A percentile compares a stretch with the other conserved stretches of the same genome.
Conservation (phyloP, 805 yeast species). For the Teunomyces lycoperdinae region DNA sequence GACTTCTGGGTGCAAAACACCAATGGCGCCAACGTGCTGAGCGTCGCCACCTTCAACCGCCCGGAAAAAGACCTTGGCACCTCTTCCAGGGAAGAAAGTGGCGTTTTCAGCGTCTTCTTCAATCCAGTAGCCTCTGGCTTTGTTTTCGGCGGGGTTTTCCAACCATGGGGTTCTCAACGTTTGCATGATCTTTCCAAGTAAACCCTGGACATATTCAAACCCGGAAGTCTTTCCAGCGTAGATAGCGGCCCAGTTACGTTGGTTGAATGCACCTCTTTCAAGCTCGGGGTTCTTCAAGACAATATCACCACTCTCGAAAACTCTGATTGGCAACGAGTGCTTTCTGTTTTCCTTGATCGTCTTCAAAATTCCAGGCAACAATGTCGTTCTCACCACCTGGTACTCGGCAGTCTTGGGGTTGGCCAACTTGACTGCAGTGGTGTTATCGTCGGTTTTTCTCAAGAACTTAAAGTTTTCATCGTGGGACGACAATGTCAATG, state of each 20-base stretch:
- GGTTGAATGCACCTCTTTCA: slow-evolving; percentile 89
- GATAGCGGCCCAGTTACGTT: slow-evolving; percentile 92
- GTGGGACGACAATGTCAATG: slow-evolving; percentile 91
- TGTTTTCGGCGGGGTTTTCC: slow-evolving; percentile 48
- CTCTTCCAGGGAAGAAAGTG: slow-evolving; percentile 95
- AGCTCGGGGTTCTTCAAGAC: slow-evolving; percentile 75
- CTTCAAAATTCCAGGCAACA: slow-evolving; percentile 91
- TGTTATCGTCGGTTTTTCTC: slow-evolving; percentile 67
- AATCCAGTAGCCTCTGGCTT: slow-evolving; percentile 80
- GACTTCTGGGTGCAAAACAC: slow-evolving; percentile 95
- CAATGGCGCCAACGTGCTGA: slow-evolving; percentile 73
- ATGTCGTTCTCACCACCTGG: slow-evolving; percentile 94
- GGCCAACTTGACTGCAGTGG: slow-evolving; percentile 83
- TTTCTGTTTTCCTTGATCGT: slow-evolving; percentile 95
- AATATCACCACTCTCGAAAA: slow-evolving; percentile 93
- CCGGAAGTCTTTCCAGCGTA: slow-evolving; percentile 95
- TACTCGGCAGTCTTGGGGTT: slow-evolving; percentile 97
- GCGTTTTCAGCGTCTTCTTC: slow-evolving; percentile 64
- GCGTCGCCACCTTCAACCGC: slow-evolving; percentile 55
- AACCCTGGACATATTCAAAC: slow-evolving; percentile 91
- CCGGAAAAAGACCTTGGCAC: slow-evolving; percentile 83
- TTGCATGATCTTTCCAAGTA: slow-evolving; percentile 92
- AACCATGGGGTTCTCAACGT: slow-evolving; percentile 89
- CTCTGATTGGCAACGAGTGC: slow-evolving; percentile 90
- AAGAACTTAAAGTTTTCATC: slow-evolving; percentile 93